Percentiles rank a stretch among this genome's conserved stretches.
Evolutionary conservation across 2,329 filamentous ascomycete species (phyloP).

Genomic region (Ophiostoma sp.): DNA sequence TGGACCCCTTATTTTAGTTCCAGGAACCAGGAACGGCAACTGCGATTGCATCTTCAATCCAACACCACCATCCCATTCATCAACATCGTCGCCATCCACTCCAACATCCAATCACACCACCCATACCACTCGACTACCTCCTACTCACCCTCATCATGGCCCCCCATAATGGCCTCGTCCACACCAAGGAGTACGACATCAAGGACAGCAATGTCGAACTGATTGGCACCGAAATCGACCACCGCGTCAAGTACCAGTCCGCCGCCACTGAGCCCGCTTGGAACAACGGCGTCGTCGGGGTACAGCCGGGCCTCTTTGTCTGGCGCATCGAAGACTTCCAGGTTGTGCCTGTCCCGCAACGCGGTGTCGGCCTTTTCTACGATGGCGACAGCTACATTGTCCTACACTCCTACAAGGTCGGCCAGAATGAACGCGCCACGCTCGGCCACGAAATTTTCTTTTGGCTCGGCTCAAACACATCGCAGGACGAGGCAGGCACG

Average conservation of each 20-base stretch:
- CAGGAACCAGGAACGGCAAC: slow-evolving; percentile 8
- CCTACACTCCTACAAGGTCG: slow-evolving; percentile 52
- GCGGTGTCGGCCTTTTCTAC: slow-evolving; percentile 60
- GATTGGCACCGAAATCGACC: slow-evolving; percentile 64
- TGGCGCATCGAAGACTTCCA: slow-evolving; percentile 70
- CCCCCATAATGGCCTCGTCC: slow-evolving; percentile 62
- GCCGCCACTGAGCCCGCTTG: slow-evolving; percentile 66
- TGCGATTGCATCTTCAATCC: background rate
- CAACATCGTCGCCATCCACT: background rate
- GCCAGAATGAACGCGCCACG: slow-evolving; percentile 21
- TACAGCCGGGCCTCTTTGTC: slow-evolving; percentile 55
- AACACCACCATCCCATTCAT: background rate
- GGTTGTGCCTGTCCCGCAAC: slow-evolving; percentile 60
- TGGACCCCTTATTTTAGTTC: background rate
- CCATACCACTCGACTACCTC: background rate
- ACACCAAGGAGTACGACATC: slow-evolving; percentile 65
- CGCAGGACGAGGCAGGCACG: slow-evolving; percentile 67
- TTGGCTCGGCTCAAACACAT: slow-evolving; percentile 66
- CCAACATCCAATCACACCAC: background rate
- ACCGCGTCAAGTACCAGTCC: slow-evolving; percentile 67
- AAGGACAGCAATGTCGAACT: slow-evolving; percentile 68
- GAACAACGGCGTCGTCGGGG: slow-evolving; percentile 59
- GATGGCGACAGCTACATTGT: slow-evolving; percentile 70
- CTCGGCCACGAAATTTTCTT: slow-evolving; percentile 68
- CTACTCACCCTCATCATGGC: slow-evolving; percentile 47